Conservation (phyloP, 2,329 filamentous ascomycete genomes). For the Podosphaera aphanis region DNA sequence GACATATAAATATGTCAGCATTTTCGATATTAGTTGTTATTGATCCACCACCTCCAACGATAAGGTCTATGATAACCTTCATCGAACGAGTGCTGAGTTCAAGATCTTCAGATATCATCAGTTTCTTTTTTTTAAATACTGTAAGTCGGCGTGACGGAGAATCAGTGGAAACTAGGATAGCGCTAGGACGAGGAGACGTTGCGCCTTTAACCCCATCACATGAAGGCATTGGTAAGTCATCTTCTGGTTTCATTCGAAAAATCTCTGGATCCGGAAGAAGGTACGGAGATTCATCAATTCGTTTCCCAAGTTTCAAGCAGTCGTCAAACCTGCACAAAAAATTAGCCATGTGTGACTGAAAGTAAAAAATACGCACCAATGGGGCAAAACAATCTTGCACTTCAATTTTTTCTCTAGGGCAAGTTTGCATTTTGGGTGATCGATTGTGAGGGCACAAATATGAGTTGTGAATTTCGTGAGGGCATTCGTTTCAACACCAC, state of each 20-base stretch:
- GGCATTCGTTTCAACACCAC: slow-evolving; percentile 53
- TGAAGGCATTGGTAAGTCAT: slow-evolving; percentile 29
- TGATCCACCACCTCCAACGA: slow-evolving; percentile 45
- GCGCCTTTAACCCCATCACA: slow-evolving; percentile 45
- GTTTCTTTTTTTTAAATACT: slow-evolving; percentile 54
- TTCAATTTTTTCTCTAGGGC: slow-evolving; percentile 41
- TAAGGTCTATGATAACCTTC: slow-evolving; percentile 44
- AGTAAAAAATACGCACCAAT: slow-evolving; percentile 36
- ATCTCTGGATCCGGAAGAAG: slow-evolving; percentile 68
- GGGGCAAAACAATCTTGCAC: slow-evolving; percentile 70
- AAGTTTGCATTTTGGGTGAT: slow-evolving; percentile 45
- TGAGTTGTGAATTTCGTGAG: slow-evolving; percentile 63
- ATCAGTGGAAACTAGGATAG: slow-evolving; percentile 21
- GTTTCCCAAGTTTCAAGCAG: slow-evolving; percentile 75
- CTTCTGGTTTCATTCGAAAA: slow-evolving; percentile 33
- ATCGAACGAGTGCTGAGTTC: slow-evolving; percentile 42
- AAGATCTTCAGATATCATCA: slow-evolving; percentile 58
- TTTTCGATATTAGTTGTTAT: slow-evolving; percentile 40
- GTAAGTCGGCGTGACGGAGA: slow-evolving; percentile 30
- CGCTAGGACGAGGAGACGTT: slow-evolving; percentile 25
- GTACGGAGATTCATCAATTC: slow-evolving; percentile 77
- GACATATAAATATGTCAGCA: slow-evolving; percentile 69
- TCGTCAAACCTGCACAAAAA: slow-evolving; percentile 60
- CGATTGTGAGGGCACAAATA: slow-evolving; percentile 57
- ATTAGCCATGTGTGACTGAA: slow-evolving; percentile 8